Evolutionary conservation across 768 basidiomycete species (phyloP).

Genomic region (Leccinum barrowsii): DNA sequence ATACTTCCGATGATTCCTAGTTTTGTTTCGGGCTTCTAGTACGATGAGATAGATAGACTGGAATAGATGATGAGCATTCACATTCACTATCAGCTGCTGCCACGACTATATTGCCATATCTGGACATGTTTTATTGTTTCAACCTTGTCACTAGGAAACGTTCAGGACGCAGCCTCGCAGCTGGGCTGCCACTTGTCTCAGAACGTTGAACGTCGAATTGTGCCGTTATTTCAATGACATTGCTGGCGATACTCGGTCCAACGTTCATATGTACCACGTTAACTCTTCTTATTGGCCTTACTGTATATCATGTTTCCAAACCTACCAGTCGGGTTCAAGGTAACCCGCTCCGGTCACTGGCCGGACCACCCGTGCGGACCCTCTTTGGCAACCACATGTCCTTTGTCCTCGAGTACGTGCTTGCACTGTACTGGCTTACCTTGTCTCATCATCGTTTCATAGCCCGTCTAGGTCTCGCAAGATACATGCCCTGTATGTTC

Average conservation of each 20-base stretch:
- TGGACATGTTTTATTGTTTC: constrained; percentile 4
- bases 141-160: not conserved
- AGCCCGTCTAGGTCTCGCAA: constrained; percentile 53
- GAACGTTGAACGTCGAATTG: not conserved
- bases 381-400: constrained; percentile 54
- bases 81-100: not conserved
- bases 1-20: constrained; percentile 31
- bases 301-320: constrained; percentile 27
- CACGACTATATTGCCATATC: not conserved
- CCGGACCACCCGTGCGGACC: constrained; percentile 53
- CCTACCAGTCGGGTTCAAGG: constrained; percentile 11
- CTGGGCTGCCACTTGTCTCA: not conserved
- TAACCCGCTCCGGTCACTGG: constrained; percentile 50
- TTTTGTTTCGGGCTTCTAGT: constrained; percentile 26
- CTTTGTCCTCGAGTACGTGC: constrained; percentile 55
- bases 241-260: not conserved
- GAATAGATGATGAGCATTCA: no score
- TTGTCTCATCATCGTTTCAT: not conserved
- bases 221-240: not conserved
- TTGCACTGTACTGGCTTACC: not conserved
- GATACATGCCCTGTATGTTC: constrained; percentile 50
- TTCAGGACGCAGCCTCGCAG: not conserved
- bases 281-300: constrained; percentile 15
- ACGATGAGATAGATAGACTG: not conserved
- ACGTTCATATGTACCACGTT: constrained; percentile 9